Evolutionary conservation across 768 basidiomycete species (phyloP).

Genomic region (Serendipita sp.): DNA sequence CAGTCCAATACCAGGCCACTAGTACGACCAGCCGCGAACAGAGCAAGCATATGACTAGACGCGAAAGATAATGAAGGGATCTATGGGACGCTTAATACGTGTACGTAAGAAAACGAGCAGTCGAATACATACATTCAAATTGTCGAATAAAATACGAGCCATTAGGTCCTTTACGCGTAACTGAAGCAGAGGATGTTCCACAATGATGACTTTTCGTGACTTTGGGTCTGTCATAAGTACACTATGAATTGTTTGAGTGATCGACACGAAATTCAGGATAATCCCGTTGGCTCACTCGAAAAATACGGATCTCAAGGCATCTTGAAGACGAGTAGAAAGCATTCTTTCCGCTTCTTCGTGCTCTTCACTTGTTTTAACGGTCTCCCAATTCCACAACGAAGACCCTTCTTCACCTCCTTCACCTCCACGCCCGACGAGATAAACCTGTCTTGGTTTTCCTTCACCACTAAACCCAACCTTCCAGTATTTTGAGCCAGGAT

Average conservation of each 20-base stretch:
- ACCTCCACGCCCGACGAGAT: slow-evolving; percentile 35
- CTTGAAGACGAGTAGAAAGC: slow-evolving; percentile 53
- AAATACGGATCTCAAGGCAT: slow-evolving; percentile 59
- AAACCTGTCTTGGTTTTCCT: slow-evolving; percentile 76
- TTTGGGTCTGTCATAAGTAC: slow-evolving; percentile 89
- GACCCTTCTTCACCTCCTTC: slow-evolving; percentile 43
- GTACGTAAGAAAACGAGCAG: background rate
- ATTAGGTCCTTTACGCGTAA: slow-evolving; percentile 77
- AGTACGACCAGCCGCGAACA: slow-evolving; percentile 74
- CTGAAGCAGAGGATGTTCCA: slow-evolving; percentile 82
- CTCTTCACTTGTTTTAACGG: slow-evolving; percentile 27
- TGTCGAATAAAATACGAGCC: slow-evolving; percentile 75
- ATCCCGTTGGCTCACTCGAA: slow-evolving; percentile 47
- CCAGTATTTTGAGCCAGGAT: slow-evolving; percentile 88
- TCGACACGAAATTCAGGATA: background rate
- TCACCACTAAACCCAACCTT: slow-evolving; percentile 98
- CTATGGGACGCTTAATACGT: slow-evolving; percentile 24
- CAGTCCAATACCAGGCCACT: slow-evolving; percentile 90
- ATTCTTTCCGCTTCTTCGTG: slow-evolving; percentile 59
- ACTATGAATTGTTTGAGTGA: slow-evolving; percentile 25
- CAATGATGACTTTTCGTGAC: slow-evolving; percentile 81
- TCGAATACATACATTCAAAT: slow-evolving; percentile 47
- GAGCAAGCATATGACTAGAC: slow-evolving; percentile 67
- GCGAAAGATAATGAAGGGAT: slow-evolving; percentile 91
- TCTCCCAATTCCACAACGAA: slow-evolving; percentile 26